phyloP scores from a whole-genome alignment of 257 asterid genomes.

The Ajuga chamaepitys region DNA sequence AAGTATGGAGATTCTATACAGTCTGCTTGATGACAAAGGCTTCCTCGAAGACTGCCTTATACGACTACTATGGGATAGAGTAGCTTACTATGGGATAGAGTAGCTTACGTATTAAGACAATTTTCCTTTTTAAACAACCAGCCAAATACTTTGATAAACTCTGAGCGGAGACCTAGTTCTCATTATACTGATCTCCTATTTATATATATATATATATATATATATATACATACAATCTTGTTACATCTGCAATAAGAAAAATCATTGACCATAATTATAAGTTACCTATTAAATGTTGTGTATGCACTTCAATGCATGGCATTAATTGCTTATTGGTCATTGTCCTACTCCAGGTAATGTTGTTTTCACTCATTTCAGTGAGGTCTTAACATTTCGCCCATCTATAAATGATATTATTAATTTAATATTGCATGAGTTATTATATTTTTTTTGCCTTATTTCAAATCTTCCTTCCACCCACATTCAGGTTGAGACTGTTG shows the following conservation, averaged over 20 bases:
- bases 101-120: neutral
- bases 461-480: conserved; percentile 6
- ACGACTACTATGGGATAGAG: neutral
- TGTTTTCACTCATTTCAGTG: conserved; percentile 1
- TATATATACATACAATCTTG: neutral
- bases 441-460: neutral
- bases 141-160: neutral
- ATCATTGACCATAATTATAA: neutral
- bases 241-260: neutral
- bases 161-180: neutral
- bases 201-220: neutral
- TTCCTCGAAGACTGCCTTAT: neutral
- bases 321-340: neutral
- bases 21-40: neutral
- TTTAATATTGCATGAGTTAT: neutral
- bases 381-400: neutral
- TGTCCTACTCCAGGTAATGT: neutral
- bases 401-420: neutral
- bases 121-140: neutral
- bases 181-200: neutral
- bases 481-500: conserved; percentile 89
- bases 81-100: neutral
- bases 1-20: neutral
- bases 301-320: neutral
- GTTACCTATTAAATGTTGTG: neutral